Evolutionary conservation across 345 rosid species (phyloP), one percentile per base, ranked within the genome.

Genomic region (Turnera subulata): DNA sequence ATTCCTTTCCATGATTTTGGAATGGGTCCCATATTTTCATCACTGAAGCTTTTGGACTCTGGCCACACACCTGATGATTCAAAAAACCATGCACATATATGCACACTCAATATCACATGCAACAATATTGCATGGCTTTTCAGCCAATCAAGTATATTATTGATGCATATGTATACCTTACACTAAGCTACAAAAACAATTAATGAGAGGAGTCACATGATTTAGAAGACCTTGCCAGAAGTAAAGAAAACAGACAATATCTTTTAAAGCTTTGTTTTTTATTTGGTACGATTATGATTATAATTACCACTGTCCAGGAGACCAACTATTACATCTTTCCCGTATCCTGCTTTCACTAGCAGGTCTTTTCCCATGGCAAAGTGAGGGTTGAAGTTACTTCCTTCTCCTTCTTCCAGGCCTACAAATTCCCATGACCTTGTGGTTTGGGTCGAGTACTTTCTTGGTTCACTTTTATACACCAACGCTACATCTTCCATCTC

Each of bases 391-490:
- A 8, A 5, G 14, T 22, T 22, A 5, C 46, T 43, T 37, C 20
- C 67, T 0, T 6, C 57, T 20, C 35, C 56, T 20, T 58, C 81
- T 7, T 85, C 70, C 49, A 91, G 59, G 12, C 96, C 98, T 45
- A 74, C 74, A 60, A 91, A 91, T 55, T 84, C 78, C 98, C 98
- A 91, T 46, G 98, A 91, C 66, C 98, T 66, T 61, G 98, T 88
- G 0, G 96, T 91, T 26, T 84, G 95, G 46, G 73, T 9, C n/a
- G 82, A 63, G 64, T 88, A 84, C 67, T 74, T 74, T 56, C 70
- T 62, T 21, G 82, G 75, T 1, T 78, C 50, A 59, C 83, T 84
- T 56, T 64, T 42, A 38, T 73, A 58, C 10, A 91, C 84, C 1
- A 86, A 75, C 15, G 65, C 74, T 46, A 91, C 96, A 18, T 78